Conservation (phyloP, 2,329 filamentous ascomycete genomes). For the Alternaria burnsii region DNA sequence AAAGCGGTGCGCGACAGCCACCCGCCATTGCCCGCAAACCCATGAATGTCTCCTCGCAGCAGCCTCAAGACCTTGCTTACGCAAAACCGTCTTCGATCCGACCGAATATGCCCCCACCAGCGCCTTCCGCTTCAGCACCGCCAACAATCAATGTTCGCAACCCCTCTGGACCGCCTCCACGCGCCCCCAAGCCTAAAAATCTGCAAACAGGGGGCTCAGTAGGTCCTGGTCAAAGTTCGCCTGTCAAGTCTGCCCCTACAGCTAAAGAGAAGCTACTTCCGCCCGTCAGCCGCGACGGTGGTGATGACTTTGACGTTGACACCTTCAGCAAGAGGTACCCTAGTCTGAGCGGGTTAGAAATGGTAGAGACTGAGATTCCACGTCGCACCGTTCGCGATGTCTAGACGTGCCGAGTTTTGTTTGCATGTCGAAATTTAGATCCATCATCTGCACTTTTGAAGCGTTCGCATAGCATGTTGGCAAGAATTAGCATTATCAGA, state of each 20-base stretch:
- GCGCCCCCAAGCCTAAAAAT: constrained; percentile 68
- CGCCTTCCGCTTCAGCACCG: constrained; percentile 44
- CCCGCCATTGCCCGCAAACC: constrained; percentile 58
- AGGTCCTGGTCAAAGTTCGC: constrained; percentile 17
- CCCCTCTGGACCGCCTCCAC: constrained; percentile 53
- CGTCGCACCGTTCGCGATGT: constrained; percentile 33
- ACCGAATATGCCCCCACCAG: constrained; percentile 31
- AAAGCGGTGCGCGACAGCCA: constrained; percentile 30
- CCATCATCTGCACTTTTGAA: background rate
- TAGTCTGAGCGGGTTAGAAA: constrained; percentile 83
- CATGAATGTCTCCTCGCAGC: constrained; percentile 40
- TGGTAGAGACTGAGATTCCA: constrained; percentile 75
- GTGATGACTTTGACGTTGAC: constrained; percentile 69
- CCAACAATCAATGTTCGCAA: constrained; percentile 41
- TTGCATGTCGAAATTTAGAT: background rate
- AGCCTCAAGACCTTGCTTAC: constrained; percentile 37
- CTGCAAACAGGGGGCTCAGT: constrained; percentile 57
- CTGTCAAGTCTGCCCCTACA: background rate
- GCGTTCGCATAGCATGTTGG: constrained; percentile 13
- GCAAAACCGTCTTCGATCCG: constrained; percentile 36
- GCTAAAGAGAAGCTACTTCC: constrained; percentile 36
- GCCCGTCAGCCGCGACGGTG: constrained; percentile 34
- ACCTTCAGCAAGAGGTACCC: constrained; percentile 89
- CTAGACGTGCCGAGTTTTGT: background rate
- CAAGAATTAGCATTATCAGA: background rate